Evolutionary conservation across 2,329 filamentous ascomycete species (phyloP), one percentile per base, ranked within the genome.

Genomic region (Hypomyces perniciosus): DNA sequence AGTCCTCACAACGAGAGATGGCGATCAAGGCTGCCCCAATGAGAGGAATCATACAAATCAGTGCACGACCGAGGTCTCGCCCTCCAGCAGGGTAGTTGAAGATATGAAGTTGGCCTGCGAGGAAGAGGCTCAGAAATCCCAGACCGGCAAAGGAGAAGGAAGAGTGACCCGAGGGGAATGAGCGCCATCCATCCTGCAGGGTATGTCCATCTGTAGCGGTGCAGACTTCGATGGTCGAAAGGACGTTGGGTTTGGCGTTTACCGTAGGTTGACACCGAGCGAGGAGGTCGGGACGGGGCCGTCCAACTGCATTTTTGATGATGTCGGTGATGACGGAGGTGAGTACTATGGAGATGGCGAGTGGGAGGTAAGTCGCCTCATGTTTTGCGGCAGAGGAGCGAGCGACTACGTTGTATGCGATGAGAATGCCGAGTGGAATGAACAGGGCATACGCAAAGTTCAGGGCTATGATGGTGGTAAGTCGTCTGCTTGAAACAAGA

Each of bases 241-340:
- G 74, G 4, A 68, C 66, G 57, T 78, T 62, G 5, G 63, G 64
- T 38, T 76, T 71, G 2, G 79, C 80, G 33, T 68, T 72, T 0
- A 63, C 31, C 0, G 61, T 71, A 1, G 93, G 91, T 57, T 87
- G 84, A 70, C 93, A 99, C 35, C 93, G 84, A n/a, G 86, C 83
- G 28, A 83, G 64, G 4, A 83, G 65, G 57, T 83, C 80, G 0
- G 80, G 80, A 5, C 80, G 72, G 12, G 90, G 89, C 8, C 89
- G 74, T 7, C 89, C 89, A 28, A 92, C 87, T 8, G 86, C 80
- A 64, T 95, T 96, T 70, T 99, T 99, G 64, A 97, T 78, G 29
- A 92, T 73, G 65, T 97, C 91, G 41, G 93, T 97, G 40, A 97
- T 74, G 66, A 96, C 86, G 5, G 83, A 80, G 0, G 89, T 86